Base-by-base conservation (phyloP, 495 filamentous ascomycete species). In the Penicillium lividum region DNA sequence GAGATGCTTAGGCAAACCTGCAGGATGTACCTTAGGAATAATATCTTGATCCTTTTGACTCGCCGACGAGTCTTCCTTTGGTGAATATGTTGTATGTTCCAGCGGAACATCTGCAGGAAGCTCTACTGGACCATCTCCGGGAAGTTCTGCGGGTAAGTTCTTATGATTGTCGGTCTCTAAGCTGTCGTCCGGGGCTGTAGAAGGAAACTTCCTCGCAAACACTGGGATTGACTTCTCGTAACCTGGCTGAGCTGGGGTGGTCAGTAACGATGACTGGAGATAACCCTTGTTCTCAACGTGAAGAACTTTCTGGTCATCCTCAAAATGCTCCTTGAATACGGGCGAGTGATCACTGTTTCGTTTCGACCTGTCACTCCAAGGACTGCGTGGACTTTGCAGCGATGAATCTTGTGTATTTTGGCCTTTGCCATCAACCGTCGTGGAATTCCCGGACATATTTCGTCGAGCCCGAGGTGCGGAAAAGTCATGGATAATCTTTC, bases 401-500 rank as follows among this genome's bases (percentile, higher is more conserved):
- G 66, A 56, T 50, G 56, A 11, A 40, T 68, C 56, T 10, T 60
- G 58, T 45, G 62, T 25, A 46, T 52, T 63, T 7, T 22, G 28
- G 45, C 34, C 53, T 5, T 25, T 50, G 5, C 40, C 56, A 36
- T 58, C 61, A 13, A 45, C 56, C 47, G 55, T 62, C 15, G 58
- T 60, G 48, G 57, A 77, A 56, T 69, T 73, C 56, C 62, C 74
- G 11, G 79, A 82, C 29, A 83, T 58, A 56, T 81, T 77, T 46
- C 83, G 77, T 50, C 81, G 83, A n/a, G 83, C 80, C 36, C 91
- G 78, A 9, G 92, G 92, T 1, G 87, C 90, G 62, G 89, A 93
- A 61, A 97, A 97, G 69, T 97, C 92, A 72, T 97, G 92, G 7
- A 97, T 84, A 33, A 86, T 82, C 9, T 87, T 93, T 29, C 92